Evolutionary conservation across 1,284 basidiomycete genomes (phyloP).

Genomic region (Marasmius fiardii): DNA sequence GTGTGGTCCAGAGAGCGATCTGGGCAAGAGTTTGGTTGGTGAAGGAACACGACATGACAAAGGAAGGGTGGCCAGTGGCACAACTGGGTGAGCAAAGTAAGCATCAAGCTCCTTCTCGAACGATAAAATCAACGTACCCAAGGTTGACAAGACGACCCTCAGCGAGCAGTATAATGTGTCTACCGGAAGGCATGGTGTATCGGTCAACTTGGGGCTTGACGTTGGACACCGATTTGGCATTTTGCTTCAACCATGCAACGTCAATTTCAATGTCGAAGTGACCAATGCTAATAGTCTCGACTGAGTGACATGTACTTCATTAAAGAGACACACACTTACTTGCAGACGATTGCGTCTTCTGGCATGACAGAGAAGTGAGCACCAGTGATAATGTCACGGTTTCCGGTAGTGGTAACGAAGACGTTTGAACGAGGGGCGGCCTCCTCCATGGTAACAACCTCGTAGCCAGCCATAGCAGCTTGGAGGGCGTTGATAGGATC

Average conservation of each 20-base stretch:
- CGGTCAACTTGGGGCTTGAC: slow-evolving; percentile 99
- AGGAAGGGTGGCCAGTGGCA: slow-evolving; percentile 91
- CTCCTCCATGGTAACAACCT: slow-evolving; percentile 98
- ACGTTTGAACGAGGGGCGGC: slow-evolving; percentile 87
- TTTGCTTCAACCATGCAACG: slow-evolving; percentile 97
- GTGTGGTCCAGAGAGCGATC: slow-evolving; percentile 96
- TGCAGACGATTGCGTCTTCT: slow-evolving; percentile 99
- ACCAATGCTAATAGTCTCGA: slow-evolving; percentile 65
- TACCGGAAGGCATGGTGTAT: slow-evolving; percentile 87
- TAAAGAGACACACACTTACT: slow-evolving; percentile 48
- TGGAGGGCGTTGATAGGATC: slow-evolving; percentile 99
- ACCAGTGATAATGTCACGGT: slow-evolving; percentile 95
- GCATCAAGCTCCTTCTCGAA: background rate
- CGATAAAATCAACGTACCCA: slow-evolving; percentile 55
- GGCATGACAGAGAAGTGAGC: slow-evolving; percentile 95
- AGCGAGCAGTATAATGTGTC: slow-evolving; percentile 96
- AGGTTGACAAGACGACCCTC: slow-evolving; percentile 99
- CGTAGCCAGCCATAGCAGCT: slow-evolving; percentile 99
- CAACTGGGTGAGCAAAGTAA: slow-evolving; percentile 39
- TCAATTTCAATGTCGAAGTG: slow-evolving; percentile 99
- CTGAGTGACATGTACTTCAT: slow-evolving; percentile 7
- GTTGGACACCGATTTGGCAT: slow-evolving; percentile 84
- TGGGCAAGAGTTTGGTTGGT: slow-evolving; percentile 98
- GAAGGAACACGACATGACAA: slow-evolving; percentile 99
- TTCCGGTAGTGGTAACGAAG: slow-evolving; percentile 98